phyloP scores from a whole-genome alignment of 495 filamentous ascomycete genomes.

The Amphirosellinia nigrospora region DNA sequence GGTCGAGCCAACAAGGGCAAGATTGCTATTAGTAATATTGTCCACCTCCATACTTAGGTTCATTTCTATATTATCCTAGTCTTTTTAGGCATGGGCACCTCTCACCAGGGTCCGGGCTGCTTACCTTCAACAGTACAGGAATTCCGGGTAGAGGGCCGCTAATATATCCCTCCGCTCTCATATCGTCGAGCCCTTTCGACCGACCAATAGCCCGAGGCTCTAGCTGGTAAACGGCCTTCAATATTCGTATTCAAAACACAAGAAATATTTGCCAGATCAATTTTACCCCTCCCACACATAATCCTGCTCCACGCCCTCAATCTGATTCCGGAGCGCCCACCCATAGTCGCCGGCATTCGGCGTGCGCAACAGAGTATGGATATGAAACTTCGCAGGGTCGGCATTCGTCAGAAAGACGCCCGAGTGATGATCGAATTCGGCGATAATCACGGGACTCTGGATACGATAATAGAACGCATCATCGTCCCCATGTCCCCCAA shows the following conservation, averaged over 20 bases:
- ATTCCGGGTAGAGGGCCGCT: too few species aligned
- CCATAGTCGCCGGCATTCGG: conserved; percentile 82
- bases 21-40: too few species aligned
- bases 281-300: conserved; percentile 48
- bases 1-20: too few species aligned
- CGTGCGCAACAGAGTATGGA: conserved; percentile 71
- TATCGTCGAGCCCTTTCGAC: too few species aligned
- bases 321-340: conserved; percentile 46
- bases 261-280: neutral
- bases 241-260: neutral
- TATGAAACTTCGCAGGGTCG: conserved; percentile 76
- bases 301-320: conserved; percentile 42
- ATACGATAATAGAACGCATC: conserved; percentile 80
- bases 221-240: too few species aligned
- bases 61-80: too few species aligned
- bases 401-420: conserved; percentile 77
- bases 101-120: too few species aligned
- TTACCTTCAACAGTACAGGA: too few species aligned
- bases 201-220: too few species aligned
- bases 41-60: too few species aligned
- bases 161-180: too few species aligned
- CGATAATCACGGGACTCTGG: conserved; percentile 72
- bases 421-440: conserved; percentile 82
- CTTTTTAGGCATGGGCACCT: too few species aligned
- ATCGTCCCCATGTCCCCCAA: conserved; percentile 67